phyloP scores from a whole-genome alignment of 108 stramenopile genomes.

The Aurantiochytrium sp. region DNA sequence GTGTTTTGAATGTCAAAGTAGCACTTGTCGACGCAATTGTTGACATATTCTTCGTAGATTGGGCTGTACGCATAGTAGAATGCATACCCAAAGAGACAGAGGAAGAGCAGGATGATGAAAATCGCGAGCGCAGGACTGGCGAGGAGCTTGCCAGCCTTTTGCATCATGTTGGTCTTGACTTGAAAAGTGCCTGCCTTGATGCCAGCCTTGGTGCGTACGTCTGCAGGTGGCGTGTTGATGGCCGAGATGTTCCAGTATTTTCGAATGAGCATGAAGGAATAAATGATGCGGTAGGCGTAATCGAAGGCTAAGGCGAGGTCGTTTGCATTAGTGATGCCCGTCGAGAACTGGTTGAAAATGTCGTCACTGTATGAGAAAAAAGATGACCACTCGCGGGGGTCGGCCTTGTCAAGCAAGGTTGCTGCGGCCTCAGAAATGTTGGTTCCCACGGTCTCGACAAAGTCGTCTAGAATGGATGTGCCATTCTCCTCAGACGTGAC shows the following conservation, averaged over 20 bases:
- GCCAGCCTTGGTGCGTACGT: not conserved
- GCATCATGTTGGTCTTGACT: not conserved
- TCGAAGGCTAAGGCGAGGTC: not conserved
- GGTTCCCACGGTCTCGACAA: not conserved
- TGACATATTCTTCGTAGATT: not conserved
- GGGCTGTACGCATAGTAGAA: not conserved
- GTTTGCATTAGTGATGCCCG: not conserved
- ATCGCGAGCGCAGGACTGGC: not conserved
- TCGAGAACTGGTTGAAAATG: not conserved
- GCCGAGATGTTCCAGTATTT: slow-evolving; percentile 3
- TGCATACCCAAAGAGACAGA: not conserved
- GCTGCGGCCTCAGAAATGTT: not conserved
- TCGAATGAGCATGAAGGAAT: not conserved
- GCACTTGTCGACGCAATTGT: not conserved
- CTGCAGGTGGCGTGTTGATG: not conserved
- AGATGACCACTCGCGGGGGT: not conserved
- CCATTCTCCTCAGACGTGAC: not conserved
- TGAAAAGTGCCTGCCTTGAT: not conserved
- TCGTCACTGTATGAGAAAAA: not conserved
- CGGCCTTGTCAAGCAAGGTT: not conserved
- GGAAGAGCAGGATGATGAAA: not conserved
- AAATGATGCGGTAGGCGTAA: not conserved
- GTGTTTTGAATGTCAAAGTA: not conserved
- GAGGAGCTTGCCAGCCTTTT: not conserved
- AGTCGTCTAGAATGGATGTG: not conserved